phyloP scores from a whole-genome alignment of 139 green algal species.

The Chlamydomonas sphaeroides region DNA sequence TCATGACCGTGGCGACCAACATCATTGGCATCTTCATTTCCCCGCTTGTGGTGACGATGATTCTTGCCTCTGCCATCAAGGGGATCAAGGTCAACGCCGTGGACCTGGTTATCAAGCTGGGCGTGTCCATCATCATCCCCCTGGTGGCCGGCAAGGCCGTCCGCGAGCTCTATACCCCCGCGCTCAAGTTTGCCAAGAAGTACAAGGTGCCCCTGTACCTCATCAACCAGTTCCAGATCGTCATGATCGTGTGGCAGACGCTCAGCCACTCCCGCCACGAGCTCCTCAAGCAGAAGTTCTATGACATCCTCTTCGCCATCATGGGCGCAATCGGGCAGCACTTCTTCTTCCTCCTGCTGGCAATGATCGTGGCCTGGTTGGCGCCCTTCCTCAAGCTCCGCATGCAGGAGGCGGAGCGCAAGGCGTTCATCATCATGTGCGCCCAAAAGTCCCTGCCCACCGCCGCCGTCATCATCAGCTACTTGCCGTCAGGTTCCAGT shows the following conservation, averaged over 20 bases:
- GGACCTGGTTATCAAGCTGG: conserved; percentile 83
- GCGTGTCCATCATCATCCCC: conserved; percentile 80
- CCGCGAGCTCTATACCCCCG: conserved; percentile 50
- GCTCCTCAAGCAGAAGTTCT: conserved; percentile 65
- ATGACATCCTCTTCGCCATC: conserved; percentile 64
- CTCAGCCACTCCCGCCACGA: conserved; percentile 58
- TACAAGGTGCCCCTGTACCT: conserved; percentile 70
- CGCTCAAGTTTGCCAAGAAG: conserved; percentile 35
- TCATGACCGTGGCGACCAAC: conserved; percentile 86
- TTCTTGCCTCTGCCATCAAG: conserved; percentile 55
- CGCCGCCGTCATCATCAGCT: conserved; percentile 67
- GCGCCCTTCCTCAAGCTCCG: conserved; percentile 41
- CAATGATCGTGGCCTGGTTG: conserved; percentile 57
- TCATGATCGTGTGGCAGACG: conserved; percentile 81
- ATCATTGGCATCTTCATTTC: conserved; percentile 80
- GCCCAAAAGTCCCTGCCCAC: conserved; percentile 77
- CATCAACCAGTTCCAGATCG: conserved; percentile 66
- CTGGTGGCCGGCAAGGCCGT: conserved; percentile 71
- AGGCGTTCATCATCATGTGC: conserved; percentile 66
- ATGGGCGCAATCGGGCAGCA: conserved; percentile 56
- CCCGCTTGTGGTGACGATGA: conserved; percentile 67
- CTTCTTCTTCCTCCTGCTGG: conserved; percentile 68
- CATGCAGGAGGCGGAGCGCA: conserved; percentile 59
- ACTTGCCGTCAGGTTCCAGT: conserved; percentile 31
- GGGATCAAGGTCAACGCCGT: conserved; percentile 64